Evolutionary conservation across 129 eudicot species (phyloP).

Genomic region (Arctium lappa): DNA sequence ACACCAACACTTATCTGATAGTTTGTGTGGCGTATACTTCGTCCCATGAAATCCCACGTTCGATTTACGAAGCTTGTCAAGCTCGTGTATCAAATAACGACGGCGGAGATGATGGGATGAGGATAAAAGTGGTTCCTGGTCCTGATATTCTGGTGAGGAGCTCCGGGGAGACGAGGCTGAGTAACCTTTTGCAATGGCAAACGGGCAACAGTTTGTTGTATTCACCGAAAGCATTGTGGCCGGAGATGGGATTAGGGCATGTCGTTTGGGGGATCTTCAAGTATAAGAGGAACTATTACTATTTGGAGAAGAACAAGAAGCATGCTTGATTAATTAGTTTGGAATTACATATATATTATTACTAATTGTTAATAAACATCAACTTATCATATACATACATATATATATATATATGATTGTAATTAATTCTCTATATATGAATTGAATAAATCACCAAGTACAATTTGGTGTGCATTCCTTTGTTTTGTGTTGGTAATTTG

Average conservation of each 20-base stretch:
- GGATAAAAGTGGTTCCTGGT: conserved; percentile 41
- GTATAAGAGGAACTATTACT: conserved; percentile 39
- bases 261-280: conserved; percentile 55
- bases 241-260: conserved; percentile 60
- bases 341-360: background rate
- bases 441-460: no score
- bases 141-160: conserved; percentile 58
- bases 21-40: conserved; percentile 67
- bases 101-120: background rate
- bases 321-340: conserved; percentile 21
- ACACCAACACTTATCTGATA: conserved; percentile 35
- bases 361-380: background rate
- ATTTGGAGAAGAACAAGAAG: conserved; percentile 60
- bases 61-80: conserved; percentile 43
- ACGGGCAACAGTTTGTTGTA: conserved; percentile 34
- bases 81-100: conserved; percentile 4
- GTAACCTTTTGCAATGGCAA: conserved; percentile 71
- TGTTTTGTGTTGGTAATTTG: no score
- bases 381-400: background rate
- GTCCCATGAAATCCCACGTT: conserved; percentile 55
- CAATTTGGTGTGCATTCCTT: no score
- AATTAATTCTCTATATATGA: no score
- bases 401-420: background rate
- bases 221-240: conserved; percentile 53
- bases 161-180: conserved; percentile 70